Evolutionary conservation across 2,329 filamentous ascomycete species (phyloP).

Genomic region (Alternaria brassicae): DNA sequence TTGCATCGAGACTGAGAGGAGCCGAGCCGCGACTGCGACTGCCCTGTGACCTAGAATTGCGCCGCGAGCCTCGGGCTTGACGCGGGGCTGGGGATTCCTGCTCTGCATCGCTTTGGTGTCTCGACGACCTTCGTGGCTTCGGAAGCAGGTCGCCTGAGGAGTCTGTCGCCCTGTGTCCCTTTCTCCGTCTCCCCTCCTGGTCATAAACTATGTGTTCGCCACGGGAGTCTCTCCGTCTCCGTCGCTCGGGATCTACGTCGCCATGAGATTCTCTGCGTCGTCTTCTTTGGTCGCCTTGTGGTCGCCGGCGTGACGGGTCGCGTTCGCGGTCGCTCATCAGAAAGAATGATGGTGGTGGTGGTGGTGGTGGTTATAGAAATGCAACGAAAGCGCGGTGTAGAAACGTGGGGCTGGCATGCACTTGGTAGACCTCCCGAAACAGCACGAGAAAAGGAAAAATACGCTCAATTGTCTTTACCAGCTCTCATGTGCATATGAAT

Average conservation of each 20-base stretch:
- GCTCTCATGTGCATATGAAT: constrained; percentile 4
- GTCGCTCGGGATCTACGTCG: constrained; percentile 33
- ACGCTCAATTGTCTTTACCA: constrained; percentile 1
- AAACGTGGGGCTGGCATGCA: constrained; percentile 26
- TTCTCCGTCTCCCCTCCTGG: constrained; percentile 39
- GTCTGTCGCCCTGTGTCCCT: constrained; percentile 50
- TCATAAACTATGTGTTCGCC: constrained; percentile 30
- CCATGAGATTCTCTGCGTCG: constrained; percentile 38
- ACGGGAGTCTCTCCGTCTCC: constrained; percentile 28
- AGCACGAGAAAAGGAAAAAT: constrained; percentile 9
- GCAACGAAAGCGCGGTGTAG: constrained; percentile 13
- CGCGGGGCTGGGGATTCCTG: constrained; percentile 37
- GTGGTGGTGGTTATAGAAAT: not conserved
- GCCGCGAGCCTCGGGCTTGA: constrained; percentile 26
- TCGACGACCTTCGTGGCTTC: constrained; percentile 24
- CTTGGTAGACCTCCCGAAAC: constrained; percentile 4
- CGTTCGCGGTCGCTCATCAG: constrained; percentile 31
- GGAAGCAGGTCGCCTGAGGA: constrained; percentile 49
- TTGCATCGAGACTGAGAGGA: constrained; percentile 61
- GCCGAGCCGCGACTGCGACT: constrained; percentile 41
- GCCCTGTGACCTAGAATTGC: constrained; percentile 35
- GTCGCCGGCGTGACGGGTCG: constrained; percentile 30
- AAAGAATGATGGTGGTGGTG: constrained; percentile 11
- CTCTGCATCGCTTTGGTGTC: constrained; percentile 42
- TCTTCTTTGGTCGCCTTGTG: constrained; percentile 39